Conservation (phyloP, 352 stramenopile genomes). For the Elongisporangium senticosum region DNA sequence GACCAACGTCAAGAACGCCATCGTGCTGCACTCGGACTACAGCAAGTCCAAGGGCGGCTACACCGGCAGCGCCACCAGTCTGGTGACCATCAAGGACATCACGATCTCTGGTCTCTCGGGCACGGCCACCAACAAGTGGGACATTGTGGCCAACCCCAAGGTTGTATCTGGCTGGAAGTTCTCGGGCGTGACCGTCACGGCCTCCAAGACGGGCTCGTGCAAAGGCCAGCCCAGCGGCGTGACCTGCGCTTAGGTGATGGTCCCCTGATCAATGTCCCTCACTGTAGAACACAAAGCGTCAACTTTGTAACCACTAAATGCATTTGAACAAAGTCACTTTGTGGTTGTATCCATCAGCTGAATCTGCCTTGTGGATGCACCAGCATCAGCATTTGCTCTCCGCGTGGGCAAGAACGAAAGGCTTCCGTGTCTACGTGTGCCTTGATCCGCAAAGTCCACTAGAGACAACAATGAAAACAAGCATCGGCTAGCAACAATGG, state of each 20-base stretch:
- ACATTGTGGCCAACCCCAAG: slow-evolving; percentile 8
- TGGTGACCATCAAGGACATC: slow-evolving; percentile 10
- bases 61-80: neutral
- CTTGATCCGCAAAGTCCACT: neutral
- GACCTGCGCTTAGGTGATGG: neutral
- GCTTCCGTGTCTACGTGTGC: neutral
- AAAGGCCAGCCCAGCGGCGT: slow-evolving; percentile 1
- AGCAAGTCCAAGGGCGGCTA: slow-evolving; percentile 26
- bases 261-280: neutral
- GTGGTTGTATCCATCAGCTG: too few species aligned
- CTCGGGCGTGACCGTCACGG: slow-evolving; percentile 7
- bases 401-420: too few species aligned
- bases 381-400: too few species aligned
- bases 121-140: slow-evolving; percentile 8
- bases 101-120: neutral
- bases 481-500: neutral
- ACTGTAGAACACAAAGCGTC: neutral
- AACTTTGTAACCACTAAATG: neutral
- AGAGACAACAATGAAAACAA: too few species aligned
- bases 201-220: slow-evolving; percentile 1
- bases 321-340: neutral
- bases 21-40: slow-evolving; percentile 26
- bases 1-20: slow-evolving; percentile 17
- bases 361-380: too few species aligned
- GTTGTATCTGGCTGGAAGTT: slow-evolving; percentile 10